Conservation (phyloP, 2,329 filamentous ascomycete species). For the Leptographium wingfieldii region DNA sequence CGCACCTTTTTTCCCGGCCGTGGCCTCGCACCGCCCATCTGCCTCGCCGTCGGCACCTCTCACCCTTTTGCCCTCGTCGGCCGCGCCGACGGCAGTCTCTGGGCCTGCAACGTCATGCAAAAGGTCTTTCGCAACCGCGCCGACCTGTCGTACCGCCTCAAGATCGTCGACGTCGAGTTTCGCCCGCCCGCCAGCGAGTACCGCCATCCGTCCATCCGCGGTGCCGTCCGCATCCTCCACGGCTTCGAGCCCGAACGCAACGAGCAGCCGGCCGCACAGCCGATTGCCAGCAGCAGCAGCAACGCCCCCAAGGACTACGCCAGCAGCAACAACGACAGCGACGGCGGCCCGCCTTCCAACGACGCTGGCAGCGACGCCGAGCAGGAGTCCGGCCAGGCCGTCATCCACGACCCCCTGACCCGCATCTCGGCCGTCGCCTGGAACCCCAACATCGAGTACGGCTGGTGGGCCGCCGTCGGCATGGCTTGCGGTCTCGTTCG, state of each 20-base stretch:
- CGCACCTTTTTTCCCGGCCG: slow-evolving; percentile 36
- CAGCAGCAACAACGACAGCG: slow-evolving; percentile 13
- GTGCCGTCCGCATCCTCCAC: slow-evolving; percentile 36
- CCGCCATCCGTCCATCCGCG: slow-evolving; percentile 10
- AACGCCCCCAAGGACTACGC: slow-evolving; percentile 14
- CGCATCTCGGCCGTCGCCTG: slow-evolving; percentile 50
- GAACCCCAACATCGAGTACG: slow-evolving; percentile 55
- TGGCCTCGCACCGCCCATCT: slow-evolving; percentile 27
- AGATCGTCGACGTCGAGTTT: slow-evolving; percentile 43
- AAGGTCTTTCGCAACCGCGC: slow-evolving; percentile 29
- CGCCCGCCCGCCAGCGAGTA: slow-evolving; percentile 17
- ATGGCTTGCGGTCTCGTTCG: slow-evolving; percentile 55
- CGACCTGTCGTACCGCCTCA: slow-evolving; percentile 26
- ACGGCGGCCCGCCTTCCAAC: slow-evolving; percentile 12
- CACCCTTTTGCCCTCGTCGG: slow-evolving; percentile 42
- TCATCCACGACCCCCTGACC: slow-evolving; percentile 50
- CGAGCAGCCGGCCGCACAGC: slow-evolving; percentile 20
- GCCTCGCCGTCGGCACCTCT: slow-evolving; percentile 33
- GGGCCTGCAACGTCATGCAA: slow-evolving; percentile 27
- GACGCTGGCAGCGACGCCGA: slow-evolving; percentile 14
- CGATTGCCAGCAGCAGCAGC: slow-evolving; percentile 5
- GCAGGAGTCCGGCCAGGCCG: slow-evolving; percentile 18
- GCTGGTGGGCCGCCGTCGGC: slow-evolving; percentile 54
- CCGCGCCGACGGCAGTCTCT: slow-evolving; percentile 31
- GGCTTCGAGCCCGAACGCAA: slow-evolving; percentile 40